These are phyloP conservation scores for Monosporozyma unispora DNA, from an alignment of 805 yeast species.

Conservation along the genomic window DNA sequence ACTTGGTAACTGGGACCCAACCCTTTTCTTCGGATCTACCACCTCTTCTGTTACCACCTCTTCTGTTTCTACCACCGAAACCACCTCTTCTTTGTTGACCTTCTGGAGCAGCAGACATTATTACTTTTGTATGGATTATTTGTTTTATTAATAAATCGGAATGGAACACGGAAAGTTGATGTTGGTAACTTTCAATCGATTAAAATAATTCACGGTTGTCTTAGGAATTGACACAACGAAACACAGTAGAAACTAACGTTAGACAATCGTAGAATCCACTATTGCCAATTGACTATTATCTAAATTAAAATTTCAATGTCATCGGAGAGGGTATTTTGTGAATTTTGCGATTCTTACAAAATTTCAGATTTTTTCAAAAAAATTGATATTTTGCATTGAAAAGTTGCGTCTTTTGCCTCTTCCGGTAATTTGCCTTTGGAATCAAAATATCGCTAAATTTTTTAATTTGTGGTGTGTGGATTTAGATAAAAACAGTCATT, in stretches of 20 bases:
- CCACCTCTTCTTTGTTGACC: slow-evolving; percentile 42
- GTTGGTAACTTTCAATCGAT: slow-evolving; percentile 48
- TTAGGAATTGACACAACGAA: background rate
- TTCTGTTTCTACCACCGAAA: slow-evolving; percentile 48
- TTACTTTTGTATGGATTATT: slow-evolving; percentile 11
- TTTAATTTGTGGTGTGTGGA: background rate
- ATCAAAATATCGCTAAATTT: background rate
- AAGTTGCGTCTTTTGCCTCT: background rate
- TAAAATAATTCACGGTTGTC: slow-evolving; percentile 1
- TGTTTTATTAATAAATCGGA: slow-evolving; percentile 30
- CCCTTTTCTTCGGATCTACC: slow-evolving; percentile 94
- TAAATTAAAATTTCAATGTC: background rate
- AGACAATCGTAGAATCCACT: background rate
- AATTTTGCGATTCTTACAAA: background rate
- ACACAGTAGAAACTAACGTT: background rate
- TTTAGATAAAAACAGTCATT: too few species aligned
- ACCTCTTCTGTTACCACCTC: slow-evolving; percentile 55
- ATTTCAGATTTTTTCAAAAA: background rate
- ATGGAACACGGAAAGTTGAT: slow-evolving; percentile 46
- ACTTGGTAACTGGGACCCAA: slow-evolving; percentile 99
- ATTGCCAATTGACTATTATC: background rate
- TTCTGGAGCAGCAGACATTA: slow-evolving; percentile 33
- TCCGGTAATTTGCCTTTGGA: background rate
- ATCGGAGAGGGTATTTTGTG: background rate
- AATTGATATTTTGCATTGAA: background rate